Conservation (phyloP, 108 stramenopile species). For the Conticribra guillardii region DNA sequence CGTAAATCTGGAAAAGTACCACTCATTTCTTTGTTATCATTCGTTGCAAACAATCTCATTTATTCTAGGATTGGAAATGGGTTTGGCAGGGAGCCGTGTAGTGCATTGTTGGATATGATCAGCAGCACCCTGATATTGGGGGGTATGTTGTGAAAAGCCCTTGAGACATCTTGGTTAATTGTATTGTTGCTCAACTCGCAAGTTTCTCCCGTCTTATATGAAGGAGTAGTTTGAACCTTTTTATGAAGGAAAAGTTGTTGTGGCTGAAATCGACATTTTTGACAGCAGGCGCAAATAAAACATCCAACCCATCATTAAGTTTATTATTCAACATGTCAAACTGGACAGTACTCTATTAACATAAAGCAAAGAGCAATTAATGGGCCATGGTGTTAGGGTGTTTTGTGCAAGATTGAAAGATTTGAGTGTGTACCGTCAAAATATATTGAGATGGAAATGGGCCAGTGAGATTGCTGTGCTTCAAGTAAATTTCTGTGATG, state of each 20-base stretch:
- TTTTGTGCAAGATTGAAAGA: conserved; percentile 2
- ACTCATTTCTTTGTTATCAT: background rate
- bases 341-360: background rate
- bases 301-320: background rate
- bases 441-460: background rate
- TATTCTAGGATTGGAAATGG: background rate
- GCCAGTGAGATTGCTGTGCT: background rate
- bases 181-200: background rate
- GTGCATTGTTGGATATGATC: background rate
- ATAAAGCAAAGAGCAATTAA: background rate
- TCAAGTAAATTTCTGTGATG: background rate
- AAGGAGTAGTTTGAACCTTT: background rate
- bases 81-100: background rate
- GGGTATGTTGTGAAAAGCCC: background rate
- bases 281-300: background rate
- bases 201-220: background rate
- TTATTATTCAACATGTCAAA: background rate
- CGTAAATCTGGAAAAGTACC: conserved; percentile 12
- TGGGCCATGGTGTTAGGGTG: background rate
- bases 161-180: background rate
- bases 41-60: background rate
- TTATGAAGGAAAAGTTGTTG: background rate
- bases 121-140: background rate
- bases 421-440: background rate
- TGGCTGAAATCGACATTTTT: background rate